phyloP scores from a whole-genome alignment of 306 rosid species.

The Nissolia schottii region DNA sequence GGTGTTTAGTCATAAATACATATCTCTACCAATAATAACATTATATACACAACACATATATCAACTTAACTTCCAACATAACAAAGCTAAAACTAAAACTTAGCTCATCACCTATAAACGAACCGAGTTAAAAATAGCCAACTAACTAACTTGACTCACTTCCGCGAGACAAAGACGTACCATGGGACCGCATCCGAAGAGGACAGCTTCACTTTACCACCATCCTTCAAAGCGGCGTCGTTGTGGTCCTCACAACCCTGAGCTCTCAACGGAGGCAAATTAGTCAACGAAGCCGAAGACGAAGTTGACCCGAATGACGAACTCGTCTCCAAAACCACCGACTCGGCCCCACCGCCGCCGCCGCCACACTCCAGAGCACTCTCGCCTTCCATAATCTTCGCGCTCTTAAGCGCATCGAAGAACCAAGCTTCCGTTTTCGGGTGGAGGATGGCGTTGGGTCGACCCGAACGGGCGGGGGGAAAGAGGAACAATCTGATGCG shows the following conservation, averaged over 20 bases:
- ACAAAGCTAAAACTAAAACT: too few relatives aligned
- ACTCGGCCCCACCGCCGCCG: conserved; percentile 13
- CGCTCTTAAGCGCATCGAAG: conserved; percentile 50
- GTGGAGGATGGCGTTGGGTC: conserved; percentile 31
- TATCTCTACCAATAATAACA: too few relatives aligned
- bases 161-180: conserved; percentile 19
- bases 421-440: conserved; percentile 66
- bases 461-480: conserved; percentile 4
- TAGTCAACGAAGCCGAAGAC: conserved; percentile 47
- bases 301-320: conserved; percentile 60
- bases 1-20: too few relatives aligned
- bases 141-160: too few relatives aligned
- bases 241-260: conserved; percentile 26
- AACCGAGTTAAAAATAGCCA: too few relatives aligned
- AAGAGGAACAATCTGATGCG: conserved; percentile 55
- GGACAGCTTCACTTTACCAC: not conserved
- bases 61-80: too few relatives aligned
- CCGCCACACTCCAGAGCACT: not conserved
- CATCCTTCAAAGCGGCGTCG: conserved; percentile 20
- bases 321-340: conserved; percentile 44
- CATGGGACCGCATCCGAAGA: conserved; percentile 26
- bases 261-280: conserved; percentile 29
- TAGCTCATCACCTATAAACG: too few relatives aligned
- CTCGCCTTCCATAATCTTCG: conserved; percentile 34
- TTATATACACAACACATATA: too few relatives aligned